Evolutionary conservation across 2,329 filamentous ascomycete species (phyloP).

Genomic region (Aureobasidium sp.): DNA sequence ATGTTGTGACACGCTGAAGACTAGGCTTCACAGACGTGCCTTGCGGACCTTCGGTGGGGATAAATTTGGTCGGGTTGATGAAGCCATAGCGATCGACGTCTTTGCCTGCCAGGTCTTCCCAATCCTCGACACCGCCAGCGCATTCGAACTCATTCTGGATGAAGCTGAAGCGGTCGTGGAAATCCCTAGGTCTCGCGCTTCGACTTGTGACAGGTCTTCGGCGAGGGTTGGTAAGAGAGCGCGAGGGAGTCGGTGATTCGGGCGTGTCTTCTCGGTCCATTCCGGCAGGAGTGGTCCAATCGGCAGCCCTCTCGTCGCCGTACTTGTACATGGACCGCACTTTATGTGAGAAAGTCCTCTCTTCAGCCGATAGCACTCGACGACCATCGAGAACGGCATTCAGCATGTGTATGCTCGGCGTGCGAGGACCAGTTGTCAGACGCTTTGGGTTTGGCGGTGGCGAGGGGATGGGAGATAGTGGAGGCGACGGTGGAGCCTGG

Average conservation of each 20-base stretch:
- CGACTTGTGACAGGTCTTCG: not conserved
- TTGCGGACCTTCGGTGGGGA: constrained; percentile 24
- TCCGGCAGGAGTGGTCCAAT: constrained; percentile 27
- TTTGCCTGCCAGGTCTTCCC: constrained; percentile 50
- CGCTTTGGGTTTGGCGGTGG: constrained; percentile 11
- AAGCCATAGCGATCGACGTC: constrained; percentile 60
- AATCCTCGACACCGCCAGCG: constrained; percentile 57
- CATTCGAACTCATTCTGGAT: constrained; percentile 48
- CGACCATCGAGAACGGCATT: constrained; percentile 27
- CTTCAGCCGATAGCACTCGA: constrained; percentile 53
- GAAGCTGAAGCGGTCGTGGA: constrained; percentile 21
- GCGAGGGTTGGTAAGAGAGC: constrained; percentile 12
- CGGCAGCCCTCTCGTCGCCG: constrained; percentile 47
- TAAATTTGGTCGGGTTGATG: constrained; percentile 40
- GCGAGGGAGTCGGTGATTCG: constrained; percentile 1
- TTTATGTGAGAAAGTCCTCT: constrained; percentile 54
- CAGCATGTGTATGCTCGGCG: constrained; percentile 30
- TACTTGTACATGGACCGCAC: constrained; percentile 57
- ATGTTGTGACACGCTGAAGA: constrained; percentile 53
- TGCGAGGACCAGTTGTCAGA: constrained; percentile 25
- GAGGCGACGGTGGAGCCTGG: not conserved
- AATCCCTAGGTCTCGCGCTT: constrained; percentile 3
- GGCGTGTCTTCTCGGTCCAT: constrained; percentile 14
- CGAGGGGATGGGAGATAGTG: not conserved
- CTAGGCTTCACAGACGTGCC: constrained; percentile 30